Percentiles rank a stretch among this genome's conserved stretches.
Evolutionary conservation across 768 basidiomycete species (phyloP).

Genomic region (Udeniomyces megalosporus): DNA sequence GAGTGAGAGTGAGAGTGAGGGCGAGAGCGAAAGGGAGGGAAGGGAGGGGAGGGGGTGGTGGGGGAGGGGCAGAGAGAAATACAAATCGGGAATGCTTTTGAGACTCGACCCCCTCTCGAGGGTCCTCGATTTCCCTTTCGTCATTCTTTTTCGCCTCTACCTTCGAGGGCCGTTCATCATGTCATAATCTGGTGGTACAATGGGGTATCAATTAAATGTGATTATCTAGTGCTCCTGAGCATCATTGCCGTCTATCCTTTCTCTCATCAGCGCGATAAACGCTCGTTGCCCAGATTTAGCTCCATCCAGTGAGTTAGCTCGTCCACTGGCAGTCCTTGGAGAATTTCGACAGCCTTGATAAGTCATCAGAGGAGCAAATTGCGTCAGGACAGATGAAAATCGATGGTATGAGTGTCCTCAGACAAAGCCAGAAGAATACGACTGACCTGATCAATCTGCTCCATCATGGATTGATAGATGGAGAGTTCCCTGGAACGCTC

Average conservation of each 20-base stretch:
- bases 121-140: too few species aligned
- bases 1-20: too few species aligned
- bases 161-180: too few species aligned
- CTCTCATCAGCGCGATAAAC: background rate
- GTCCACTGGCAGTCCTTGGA: background rate
- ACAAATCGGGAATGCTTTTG: too few species aligned
- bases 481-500: background rate
- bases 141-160: background rate
- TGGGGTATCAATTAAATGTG: background rate
- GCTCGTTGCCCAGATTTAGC: background rate
- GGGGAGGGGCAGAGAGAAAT: too few species aligned
- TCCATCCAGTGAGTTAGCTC: background rate
- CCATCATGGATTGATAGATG: background rate
- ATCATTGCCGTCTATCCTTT: background rate
- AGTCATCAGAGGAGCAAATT: background rate
- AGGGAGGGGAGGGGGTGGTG: too few species aligned
- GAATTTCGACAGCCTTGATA: background rate
- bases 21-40: too few species aligned
- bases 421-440: background rate
- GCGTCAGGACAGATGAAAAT: background rate
- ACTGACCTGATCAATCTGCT: background rate
- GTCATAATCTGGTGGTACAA: background rate
- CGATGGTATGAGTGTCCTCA: background rate
- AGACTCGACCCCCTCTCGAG: too few species aligned
- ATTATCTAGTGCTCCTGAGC: background rate